Conservation (phyloP, 2,329 filamentous ascomycete genomes). For the Pyricularia pennisetigena region DNA sequence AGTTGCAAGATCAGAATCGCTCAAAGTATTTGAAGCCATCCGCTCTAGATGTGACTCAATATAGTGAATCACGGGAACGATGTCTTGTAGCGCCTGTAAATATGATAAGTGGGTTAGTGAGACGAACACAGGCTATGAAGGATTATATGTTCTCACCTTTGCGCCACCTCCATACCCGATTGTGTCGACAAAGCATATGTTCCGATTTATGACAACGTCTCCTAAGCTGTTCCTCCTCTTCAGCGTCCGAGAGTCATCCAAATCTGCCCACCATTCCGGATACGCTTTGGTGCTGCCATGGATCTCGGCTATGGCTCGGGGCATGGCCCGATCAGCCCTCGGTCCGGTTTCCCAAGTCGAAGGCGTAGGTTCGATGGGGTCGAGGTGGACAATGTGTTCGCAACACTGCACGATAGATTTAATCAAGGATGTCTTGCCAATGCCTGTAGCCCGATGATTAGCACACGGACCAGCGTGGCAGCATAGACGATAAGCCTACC, state of each 20-base stretch:
- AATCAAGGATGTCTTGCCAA: conserved; percentile 84
- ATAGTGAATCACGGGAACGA: conserved; percentile 56
- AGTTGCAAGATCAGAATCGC: conserved; percentile 64
- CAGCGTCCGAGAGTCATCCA: conserved; percentile 50
- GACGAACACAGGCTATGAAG: background rate
- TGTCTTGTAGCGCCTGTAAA: background rate
- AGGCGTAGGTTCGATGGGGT: conserved; percentile 41
- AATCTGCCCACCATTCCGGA: conserved; percentile 80
- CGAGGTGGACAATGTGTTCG: conserved; percentile 89
- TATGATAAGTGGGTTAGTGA: background rate
- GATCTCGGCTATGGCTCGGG: conserved; percentile 47
- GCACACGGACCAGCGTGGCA: background rate
- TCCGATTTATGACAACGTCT: conserved; percentile 76
- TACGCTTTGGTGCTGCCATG: conserved; percentile 77
- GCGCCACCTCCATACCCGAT: conserved; percentile 49
- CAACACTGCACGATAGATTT: conserved; percentile 79
- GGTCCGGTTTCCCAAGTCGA: conserved; percentile 9
- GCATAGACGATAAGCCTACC: conserved; percentile 35
- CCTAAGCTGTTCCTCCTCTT: conserved; percentile 60
- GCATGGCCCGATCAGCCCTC: background rate
- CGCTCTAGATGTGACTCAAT: conserved; percentile 60
- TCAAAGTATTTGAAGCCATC: conserved; percentile 52
- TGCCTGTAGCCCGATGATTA: conserved; percentile 36
- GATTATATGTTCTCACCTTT: conserved; percentile 20
- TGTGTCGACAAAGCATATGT: conserved; percentile 89